Evolutionary conservation across 129 eudicot genomes (phyloP), one percentile per base, ranked within the genome.

Genomic region (Escallonia herrerae): DNA sequence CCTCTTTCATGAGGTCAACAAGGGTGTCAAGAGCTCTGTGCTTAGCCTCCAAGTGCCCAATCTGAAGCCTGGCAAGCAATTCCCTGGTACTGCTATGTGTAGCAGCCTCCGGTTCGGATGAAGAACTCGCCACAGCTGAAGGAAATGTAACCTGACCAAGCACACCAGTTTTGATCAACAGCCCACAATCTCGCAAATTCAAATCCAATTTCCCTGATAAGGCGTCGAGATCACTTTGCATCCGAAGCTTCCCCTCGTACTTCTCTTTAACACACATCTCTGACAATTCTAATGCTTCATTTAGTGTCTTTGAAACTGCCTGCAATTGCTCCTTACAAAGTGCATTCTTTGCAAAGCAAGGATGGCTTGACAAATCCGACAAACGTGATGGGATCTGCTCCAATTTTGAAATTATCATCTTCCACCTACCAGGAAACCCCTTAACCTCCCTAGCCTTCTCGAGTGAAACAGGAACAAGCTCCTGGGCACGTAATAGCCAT

Each of bases 181-280:
- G 86, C 56, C 95, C 84, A 8, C 99, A 93, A 74, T 93, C 99
- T 22, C 87, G 82, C 49, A 93, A 74, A 68, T 93, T 93, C 49
- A 93, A 74, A 56, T 93, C 99, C 22, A 93, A 72, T 70, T 78
- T 89, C 22, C 96, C 95, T 1, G 75, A 69, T 40, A 93, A 14
- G 4, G 95, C 63, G 64, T 93, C 96, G 3, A 93, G 93, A 72
- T 88, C 85, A 61, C 96, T 93, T 73, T 93, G 99, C 99, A 93
- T 83, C 51, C 68, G 83, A 58, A 93, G 96, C 82, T 93, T 93
- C 44, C 99, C 99, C 11, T 80, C 89, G 22, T 81, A 84, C 72
- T 80, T 83, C 56, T 79, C 87, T 8, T 71, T 72, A 15, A 79
- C 52, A 58, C 99, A 93, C 39, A 64, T 39, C 48, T 86, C 95